A percentile compares a stretch with the other conserved stretches of the same genome.
Conservation (phyloP, 192 early-diverging fungal genomes). For the Coemansia interrupta region DNA sequence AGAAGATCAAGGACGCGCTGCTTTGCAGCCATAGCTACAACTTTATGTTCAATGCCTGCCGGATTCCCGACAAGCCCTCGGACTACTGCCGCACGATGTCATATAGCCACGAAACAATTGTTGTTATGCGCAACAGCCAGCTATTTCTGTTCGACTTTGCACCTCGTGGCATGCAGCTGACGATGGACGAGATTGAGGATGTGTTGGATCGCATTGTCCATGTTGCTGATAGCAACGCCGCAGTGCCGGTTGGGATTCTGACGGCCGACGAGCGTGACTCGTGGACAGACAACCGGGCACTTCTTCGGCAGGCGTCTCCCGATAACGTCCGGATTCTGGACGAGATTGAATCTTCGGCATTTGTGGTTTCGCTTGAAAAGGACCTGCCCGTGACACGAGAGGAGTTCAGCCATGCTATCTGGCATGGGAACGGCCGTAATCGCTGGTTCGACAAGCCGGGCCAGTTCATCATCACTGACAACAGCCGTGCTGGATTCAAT, state of each 20-base stretch:
- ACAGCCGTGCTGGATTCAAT: conserved; percentile 91
- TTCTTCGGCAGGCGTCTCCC: conserved; percentile 59
- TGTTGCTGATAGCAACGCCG: conserved; percentile 62
- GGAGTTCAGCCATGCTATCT: conserved; percentile 81
- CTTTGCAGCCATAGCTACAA: conserved; percentile 89
- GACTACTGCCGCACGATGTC: conserved; percentile 73
- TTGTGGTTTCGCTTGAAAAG: conserved; percentile 87
- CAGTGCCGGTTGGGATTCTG: conserved; percentile 76
- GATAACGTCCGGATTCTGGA: conserved; percentile 71
- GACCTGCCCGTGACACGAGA: conserved; percentile 82
- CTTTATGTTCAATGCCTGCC: conserved; percentile 95
- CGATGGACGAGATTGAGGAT: conserved; percentile 73
- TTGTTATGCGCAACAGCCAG: conserved; percentile 84
- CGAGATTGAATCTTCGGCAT: conserved; percentile 88
- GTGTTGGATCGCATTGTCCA: conserved; percentile 66
- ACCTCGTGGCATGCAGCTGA: conserved; percentile 57
- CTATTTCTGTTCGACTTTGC: conserved; percentile 76
- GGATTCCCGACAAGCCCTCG: conserved; percentile 82
- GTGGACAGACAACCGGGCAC: conserved; percentile 78
- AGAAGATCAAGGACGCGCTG: conserved; percentile 67
- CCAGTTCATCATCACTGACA: conserved; percentile 95
- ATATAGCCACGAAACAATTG: conserved; percentile 74
- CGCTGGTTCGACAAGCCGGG: conserved; percentile 96
- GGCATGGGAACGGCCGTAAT: conserved; percentile 93
- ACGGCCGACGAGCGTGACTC: conserved; percentile 88